Evolutionary conservation across 208 protist species (phyloP).

Genomic region (Acanthamoeba healyi): DNA sequence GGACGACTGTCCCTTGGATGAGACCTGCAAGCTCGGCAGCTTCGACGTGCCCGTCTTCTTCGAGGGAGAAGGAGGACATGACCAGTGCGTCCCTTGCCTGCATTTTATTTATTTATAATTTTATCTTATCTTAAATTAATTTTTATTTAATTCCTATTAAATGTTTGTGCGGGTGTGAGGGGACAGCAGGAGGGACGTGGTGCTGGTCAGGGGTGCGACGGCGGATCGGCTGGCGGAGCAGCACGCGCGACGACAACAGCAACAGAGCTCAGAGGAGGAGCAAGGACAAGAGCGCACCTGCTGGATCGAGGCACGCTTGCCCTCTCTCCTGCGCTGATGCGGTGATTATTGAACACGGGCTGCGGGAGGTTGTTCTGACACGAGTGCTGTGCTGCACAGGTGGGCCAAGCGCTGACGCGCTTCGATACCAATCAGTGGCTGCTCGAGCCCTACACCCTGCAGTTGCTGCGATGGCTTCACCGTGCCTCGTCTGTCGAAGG

Average conservation of each 20-base stretch:
- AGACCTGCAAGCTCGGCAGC: not conserved
- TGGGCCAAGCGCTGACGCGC: not conserved
- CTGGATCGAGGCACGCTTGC: not conserved
- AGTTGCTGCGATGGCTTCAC: constrained; percentile 14
- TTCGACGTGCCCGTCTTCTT: not conserved
- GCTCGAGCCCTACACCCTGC: not conserved
- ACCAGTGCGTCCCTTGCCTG: not conserved
- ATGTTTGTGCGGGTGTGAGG: not conserved
- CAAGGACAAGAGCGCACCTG: not conserved
- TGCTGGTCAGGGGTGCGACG: not conserved
- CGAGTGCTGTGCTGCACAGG: too few species aligned
- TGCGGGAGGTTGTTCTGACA: too few species aligned
- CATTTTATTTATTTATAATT: not conserved
- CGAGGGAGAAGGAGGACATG: not conserved
- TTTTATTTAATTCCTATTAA: not conserved
- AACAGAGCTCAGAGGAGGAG: not conserved
- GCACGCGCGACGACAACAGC: not conserved
- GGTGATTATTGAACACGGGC: too few species aligned
- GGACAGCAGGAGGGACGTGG: not conserved
- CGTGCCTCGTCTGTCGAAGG: not conserved
- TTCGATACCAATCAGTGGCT: not conserved
- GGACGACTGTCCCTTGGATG: not conserved
- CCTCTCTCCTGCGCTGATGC: too few species aligned
- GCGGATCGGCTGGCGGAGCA: not conserved
- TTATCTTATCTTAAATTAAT: not conserved